These are phyloP conservation scores for Microbotryum intermedium DNA, from an alignment of 1,284 basidiomycete species.

Conservation along the genomic window DNA sequence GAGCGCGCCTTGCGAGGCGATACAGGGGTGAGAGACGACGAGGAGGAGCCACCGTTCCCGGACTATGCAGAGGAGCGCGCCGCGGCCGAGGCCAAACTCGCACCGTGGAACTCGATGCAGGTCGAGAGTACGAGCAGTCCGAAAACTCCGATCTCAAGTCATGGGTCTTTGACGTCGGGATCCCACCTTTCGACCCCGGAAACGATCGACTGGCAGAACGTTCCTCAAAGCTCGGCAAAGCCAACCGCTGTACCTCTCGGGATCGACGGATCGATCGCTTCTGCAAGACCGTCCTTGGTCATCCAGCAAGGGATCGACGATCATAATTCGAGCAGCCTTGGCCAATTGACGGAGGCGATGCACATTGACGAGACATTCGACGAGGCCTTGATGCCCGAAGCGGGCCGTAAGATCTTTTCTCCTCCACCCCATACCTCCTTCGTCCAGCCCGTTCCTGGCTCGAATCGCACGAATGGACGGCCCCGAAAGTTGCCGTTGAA, in stretches of 20 bases:
- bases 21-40: constrained; percentile 3
- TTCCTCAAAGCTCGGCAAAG: constrained; percentile 12
- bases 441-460: constrained; percentile 1
- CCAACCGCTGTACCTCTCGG: not conserved
- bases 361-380: not conserved
- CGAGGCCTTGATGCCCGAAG: not conserved
- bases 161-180: not conserved
- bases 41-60: constrained; percentile 8
- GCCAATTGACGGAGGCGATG: not conserved
- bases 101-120: not conserved
- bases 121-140: not conserved
- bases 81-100: constrained; percentile 53
- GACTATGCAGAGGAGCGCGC: constrained; percentile 3
- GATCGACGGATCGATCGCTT: not conserved
- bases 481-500: not conserved
- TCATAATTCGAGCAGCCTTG: not conserved
- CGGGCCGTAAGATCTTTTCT: not conserved
- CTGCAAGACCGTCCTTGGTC: not conserved
- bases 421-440: not conserved
- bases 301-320: not conserved
- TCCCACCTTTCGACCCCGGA: constrained; percentile 26
- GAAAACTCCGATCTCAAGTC: constrained; percentile 13
- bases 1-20: constrained; percentile 58
- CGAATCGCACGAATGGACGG: too few species aligned
- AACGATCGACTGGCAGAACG: constrained; percentile 5